Conservation (phyloP, 345 rosid genomes). For the Gossypium rotundifolium region DNA sequence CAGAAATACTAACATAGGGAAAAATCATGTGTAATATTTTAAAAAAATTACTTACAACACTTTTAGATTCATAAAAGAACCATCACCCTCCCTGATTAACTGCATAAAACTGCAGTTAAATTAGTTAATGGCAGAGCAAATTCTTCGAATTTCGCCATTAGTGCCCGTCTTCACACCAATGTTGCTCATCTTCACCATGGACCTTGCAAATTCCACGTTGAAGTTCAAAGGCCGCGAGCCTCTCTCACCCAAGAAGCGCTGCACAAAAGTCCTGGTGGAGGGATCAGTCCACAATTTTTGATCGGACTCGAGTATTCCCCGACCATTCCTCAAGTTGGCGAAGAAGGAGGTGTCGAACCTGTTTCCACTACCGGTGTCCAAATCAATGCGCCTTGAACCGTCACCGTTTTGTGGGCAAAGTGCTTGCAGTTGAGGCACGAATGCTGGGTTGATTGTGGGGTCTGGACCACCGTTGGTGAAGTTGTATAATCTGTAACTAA, state of each 20-base stretch:
- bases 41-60: no score
- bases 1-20: not conserved
- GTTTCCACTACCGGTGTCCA: not conserved
- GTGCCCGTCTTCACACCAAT: not conserved
- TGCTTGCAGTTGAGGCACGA: not conserved
- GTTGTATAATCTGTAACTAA: conserved; percentile 43
- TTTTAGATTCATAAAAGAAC: not conserved
- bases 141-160: not conserved
- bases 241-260: not conserved
- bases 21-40: no score
- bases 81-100: not conserved
- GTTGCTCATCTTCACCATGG: conserved; percentile 11
- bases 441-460: not conserved
- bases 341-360: not conserved
- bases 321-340: not conserved
- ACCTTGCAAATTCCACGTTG: not conserved
- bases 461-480: conserved; percentile 35
- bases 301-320: not conserved
- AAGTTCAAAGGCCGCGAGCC: not conserved
- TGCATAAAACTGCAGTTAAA: not conserved
- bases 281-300: not conserved
- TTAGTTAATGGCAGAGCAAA: not conserved
- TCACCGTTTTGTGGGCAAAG: not conserved
- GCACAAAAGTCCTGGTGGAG: not conserved
- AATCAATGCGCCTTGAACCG: not conserved